phyloP scores from a whole-genome alignment of 495 filamentous ascomycete genomes.

The Aeminium ludgeri region DNA sequence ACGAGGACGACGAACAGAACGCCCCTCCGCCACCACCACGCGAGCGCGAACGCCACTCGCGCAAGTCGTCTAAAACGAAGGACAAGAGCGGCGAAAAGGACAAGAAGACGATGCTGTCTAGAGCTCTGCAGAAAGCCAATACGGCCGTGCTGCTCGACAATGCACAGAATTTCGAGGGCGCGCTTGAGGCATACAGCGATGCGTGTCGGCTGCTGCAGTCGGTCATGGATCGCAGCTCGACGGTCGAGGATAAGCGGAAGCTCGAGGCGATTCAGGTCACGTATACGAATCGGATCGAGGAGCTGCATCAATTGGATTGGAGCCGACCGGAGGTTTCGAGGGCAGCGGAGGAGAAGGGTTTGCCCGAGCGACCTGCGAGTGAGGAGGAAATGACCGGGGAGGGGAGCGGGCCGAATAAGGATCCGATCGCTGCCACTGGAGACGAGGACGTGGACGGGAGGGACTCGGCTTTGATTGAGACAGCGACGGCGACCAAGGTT shows the following conservation, averaged over 20 bases:
- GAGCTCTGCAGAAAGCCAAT: conserved; percentile 85
- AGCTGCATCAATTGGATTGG: conserved; percentile 53
- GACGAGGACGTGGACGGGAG: not conserved
- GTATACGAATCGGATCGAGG: conserved; percentile 72
- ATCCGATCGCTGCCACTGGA: conserved; percentile 3
- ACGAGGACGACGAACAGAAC: conserved; percentile 1
- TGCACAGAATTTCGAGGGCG: conserved; percentile 83
- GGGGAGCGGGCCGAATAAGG: conserved; percentile 13
- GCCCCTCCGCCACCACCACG: too few species aligned
- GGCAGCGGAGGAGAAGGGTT: conserved; percentile 13
- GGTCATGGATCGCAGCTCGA: conserved; percentile 69
- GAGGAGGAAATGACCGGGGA: conserved; percentile 34
- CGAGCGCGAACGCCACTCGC: conserved; percentile 2
- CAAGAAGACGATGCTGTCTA: conserved; percentile 81
- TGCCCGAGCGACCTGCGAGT: conserved; percentile 64
- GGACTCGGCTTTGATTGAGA: conserved; percentile 31
- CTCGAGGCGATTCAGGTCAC: conserved; percentile 77
- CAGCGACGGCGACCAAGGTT: conserved; percentile 30
- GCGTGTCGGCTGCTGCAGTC: conserved; percentile 69
- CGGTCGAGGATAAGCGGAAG: conserved; percentile 69
- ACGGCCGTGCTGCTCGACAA: conserved; percentile 89
- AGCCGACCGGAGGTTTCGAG: conserved; percentile 28
- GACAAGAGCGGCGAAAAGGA: conserved; percentile 26
- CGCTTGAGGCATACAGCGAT: conserved; percentile 79
- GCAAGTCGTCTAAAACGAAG: conserved; percentile 12